Conservation (phyloP, 805 yeast genomes). For the Ogataea angusta region DNA sequence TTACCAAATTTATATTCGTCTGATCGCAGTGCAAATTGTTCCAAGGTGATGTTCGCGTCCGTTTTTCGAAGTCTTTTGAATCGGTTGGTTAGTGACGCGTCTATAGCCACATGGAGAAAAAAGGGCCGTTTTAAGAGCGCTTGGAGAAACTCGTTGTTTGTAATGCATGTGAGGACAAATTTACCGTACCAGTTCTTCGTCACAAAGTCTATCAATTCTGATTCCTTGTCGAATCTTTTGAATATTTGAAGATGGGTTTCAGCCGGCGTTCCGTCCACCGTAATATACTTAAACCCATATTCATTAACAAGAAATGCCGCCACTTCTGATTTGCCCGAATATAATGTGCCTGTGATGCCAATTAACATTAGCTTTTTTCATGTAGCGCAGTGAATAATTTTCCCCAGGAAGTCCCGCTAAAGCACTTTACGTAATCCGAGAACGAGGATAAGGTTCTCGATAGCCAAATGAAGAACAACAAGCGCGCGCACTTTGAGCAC, state of each 20-base stretch:
- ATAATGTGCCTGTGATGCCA: constrained; percentile 68
- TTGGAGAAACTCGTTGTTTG: constrained; percentile 40
- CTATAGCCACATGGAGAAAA: constrained; percentile 74
- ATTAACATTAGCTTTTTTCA: constrained; percentile 51
- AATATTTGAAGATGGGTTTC: constrained; percentile 23
- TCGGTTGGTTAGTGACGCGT: constrained; percentile 62
- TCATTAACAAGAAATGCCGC: constrained; percentile 48
- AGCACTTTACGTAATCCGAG: too few relatives aligned
- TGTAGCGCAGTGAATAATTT: background rate
- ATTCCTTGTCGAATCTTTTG: constrained; percentile 36
- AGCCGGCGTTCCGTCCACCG: constrained; percentile 15
- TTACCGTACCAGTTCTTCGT: constrained; percentile 65
- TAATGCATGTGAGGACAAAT: constrained; percentile 55
- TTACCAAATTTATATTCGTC: constrained; percentile 11
- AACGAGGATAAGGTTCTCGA: too few relatives aligned
- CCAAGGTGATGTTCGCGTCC: constrained; percentile 8
- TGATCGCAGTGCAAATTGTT: constrained; percentile 16
- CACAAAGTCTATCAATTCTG: constrained; percentile 53
- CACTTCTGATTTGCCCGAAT: constrained; percentile 66
- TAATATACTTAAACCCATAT: constrained; percentile 48
- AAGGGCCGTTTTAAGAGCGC: constrained; percentile 69
- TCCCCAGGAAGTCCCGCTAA: too few relatives aligned
- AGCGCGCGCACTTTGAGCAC: too few relatives aligned
- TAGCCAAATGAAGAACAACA: too few relatives aligned
- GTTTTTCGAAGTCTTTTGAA: constrained; percentile 31